Conservation (phyloP, 805 yeast species). For the Ogataea ramenticola region DNA sequence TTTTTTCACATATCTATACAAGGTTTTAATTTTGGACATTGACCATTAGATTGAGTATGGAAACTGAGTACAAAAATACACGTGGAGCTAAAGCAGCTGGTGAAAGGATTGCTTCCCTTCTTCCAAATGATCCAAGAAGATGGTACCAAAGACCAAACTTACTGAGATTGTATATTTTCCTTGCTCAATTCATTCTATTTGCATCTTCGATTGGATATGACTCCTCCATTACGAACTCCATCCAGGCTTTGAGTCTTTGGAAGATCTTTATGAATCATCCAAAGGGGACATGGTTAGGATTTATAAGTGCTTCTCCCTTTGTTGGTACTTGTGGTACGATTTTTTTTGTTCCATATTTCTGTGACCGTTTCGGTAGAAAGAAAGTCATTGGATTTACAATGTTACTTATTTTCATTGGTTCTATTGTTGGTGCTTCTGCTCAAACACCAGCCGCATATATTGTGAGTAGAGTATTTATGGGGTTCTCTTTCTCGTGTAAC, state of each 20-base stretch:
- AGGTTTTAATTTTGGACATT: too few species aligned
- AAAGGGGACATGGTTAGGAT: constrained; percentile 13
- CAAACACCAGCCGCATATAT: constrained; percentile 11
- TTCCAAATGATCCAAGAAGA: constrained; percentile 11
- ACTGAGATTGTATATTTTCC: constrained; percentile 7
- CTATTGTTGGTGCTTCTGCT: constrained; percentile 14
- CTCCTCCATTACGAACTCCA: constrained; percentile 12
- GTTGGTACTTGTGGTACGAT: constrained; percentile 12
- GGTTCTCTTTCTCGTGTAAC: constrained; percentile 8
- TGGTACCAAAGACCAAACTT: constrained; percentile 14
- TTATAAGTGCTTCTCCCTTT: constrained; percentile 13
- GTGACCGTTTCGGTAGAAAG: constrained; percentile 11
- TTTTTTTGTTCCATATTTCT: constrained; percentile 4
- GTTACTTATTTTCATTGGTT: constrained; percentile 9
- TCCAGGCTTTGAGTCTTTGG: constrained; percentile 13
- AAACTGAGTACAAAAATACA: background rate
- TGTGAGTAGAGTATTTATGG: constrained; percentile 11
- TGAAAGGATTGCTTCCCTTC: constrained; percentile 7
- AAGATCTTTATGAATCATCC: constrained; percentile 10
- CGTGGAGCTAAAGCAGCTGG: constrained; percentile 5
- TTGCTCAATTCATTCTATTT: constrained; percentile 9
- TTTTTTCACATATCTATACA: too few species aligned
- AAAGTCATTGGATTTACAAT: constrained; percentile 7
- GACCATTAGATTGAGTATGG: too few species aligned
- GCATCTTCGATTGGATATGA: constrained; percentile 15